Evolutionary conservation across 2,329 filamentous ascomycete genomes (phyloP), one percentile per base, ranked within the genome.

Genomic region (Nannizziopsis arthrosporioides): DNA sequence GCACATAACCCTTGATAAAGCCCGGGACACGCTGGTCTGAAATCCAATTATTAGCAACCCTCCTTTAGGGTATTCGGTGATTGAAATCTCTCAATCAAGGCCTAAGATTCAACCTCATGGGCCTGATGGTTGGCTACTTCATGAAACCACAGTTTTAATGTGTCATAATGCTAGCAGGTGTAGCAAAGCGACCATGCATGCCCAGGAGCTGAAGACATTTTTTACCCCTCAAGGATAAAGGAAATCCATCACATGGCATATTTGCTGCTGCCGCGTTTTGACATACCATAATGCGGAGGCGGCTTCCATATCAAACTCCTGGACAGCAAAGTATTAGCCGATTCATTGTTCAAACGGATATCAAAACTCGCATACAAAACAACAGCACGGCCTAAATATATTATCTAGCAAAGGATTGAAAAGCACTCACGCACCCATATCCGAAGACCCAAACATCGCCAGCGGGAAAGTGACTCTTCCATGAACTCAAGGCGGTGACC

Each of bases 301-400:
- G 92, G 90, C 66, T 96, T 98, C 89, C 89, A 98, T 59, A 98
- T 95, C 63, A 98, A 70, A 65, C 88, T 94, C 69, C 90, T 92
- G 44, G 14, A 40, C 7, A 15, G 14, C 27, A 41, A 35, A 30
- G 5, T 31, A 35, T 47, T 41, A 47, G 44, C 17, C n/a, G 36
- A n/a, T 12, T 31, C 14, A 12, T 32, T 17, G 6, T 10, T 27
- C 22, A 27, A 27, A 18, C 17, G 22, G 14, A 9, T 17, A 22
- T 15, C 30, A 17, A 30, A 5, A 12, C 18, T n/a, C 3, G 11
- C 22, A 40, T 19, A 32, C 2, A 19, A 3, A 18, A 12, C 44
- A 8, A n/a, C 37, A 27, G 30, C 44, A n/a, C 9, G 15, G n/a
- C 27, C 41, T 34, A 43, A 14, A 34, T 34, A 14, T 15, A 34